These are phyloP conservation scores for Zygoascus sp. DNA, from an alignment of 1,139 yeast species.

Conservation along the genomic window DNA sequence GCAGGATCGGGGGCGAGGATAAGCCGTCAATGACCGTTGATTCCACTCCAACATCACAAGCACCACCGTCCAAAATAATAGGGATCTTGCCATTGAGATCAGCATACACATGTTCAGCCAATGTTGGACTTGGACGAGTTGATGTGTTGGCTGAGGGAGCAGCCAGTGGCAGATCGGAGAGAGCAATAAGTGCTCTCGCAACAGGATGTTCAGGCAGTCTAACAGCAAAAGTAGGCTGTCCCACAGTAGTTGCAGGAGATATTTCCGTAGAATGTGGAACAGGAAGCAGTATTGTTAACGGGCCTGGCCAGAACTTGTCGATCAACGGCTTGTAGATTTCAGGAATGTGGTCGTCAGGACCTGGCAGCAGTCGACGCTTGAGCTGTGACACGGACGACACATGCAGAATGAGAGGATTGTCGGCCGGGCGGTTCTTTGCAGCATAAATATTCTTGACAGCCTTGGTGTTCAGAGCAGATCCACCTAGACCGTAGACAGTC, in stretches of 20 bases:
- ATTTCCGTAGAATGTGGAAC: constrained; percentile 47
- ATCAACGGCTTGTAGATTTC: constrained; percentile 58
- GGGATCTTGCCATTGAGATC: constrained; percentile 84
- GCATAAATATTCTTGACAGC: constrained; percentile 71
- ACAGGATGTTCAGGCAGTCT: constrained; percentile 82
- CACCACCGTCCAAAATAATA: constrained; percentile 81
- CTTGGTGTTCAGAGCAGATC: constrained; percentile 69
- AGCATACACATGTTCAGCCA: constrained; percentile 75
- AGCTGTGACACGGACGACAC: constrained; percentile 75
- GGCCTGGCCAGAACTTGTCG: constrained; percentile 89
- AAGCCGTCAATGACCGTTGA: constrained; percentile 92
- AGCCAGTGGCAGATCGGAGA: constrained; percentile 87
- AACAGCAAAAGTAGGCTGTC: constrained; percentile 86
- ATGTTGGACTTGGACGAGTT: constrained; percentile 89
- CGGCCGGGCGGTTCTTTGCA: constrained; percentile 92
- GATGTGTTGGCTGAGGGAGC: constrained; percentile 98
- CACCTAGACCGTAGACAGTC: constrained; percentile 95
- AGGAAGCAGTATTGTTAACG: constrained; percentile 81
- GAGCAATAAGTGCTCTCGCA: constrained; percentile 82
- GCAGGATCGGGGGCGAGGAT: constrained; percentile 73
- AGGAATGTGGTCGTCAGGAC: constrained; percentile 63
- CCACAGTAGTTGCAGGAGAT: constrained; percentile 75
- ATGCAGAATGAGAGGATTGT: constrained; percentile 89
- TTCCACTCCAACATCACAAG: constrained; percentile 87
- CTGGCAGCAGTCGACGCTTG: constrained; percentile 46